Evolutionary conservation across 1,284 basidiomycete species (phyloP).

Genomic region (Puccinia coronata): DNA sequence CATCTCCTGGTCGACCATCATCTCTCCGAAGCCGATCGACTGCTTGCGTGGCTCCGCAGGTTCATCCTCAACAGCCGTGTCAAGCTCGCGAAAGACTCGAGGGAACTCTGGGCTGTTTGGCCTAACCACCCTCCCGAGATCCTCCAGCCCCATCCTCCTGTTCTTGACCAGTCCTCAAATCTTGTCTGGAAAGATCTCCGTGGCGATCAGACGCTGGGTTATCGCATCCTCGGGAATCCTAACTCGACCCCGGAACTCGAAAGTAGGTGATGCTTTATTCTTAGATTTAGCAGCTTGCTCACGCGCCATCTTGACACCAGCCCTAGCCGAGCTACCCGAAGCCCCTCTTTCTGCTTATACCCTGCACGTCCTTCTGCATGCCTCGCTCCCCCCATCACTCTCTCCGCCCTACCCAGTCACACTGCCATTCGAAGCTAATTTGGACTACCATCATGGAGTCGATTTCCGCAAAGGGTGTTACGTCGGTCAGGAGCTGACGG

Average conservation of each 20-base stretch:
- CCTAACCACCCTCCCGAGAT: slow-evolving; percentile 61
- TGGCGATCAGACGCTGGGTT: slow-evolving; percentile 27
- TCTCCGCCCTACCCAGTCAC: slow-evolving; percentile 33
- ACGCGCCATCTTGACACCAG: no score
- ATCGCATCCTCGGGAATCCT: slow-evolving; percentile 19
- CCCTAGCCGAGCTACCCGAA: slow-evolving; percentile 19
- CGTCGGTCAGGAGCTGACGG: slow-evolving; percentile 94
- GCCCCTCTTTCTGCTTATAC: slow-evolving; percentile 21
- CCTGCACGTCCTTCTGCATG: slow-evolving; percentile 28
- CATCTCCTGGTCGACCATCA: slow-evolving; percentile 72
- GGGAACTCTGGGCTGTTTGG: slow-evolving; percentile 80
- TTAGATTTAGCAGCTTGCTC: no score
- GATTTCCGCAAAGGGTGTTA: slow-evolving; percentile 98
- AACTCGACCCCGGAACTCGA: neutral
- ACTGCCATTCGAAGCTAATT: slow-evolving; percentile 48
- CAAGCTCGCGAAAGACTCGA: slow-evolving; percentile 73
- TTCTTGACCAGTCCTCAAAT: neutral
- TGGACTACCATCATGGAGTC: slow-evolving; percentile 63
- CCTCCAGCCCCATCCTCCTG: neutral
- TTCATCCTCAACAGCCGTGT: slow-evolving; percentile 89
- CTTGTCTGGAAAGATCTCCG: slow-evolving; percentile 26
- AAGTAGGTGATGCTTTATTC: slow-evolving; percentile 1
- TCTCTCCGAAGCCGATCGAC: slow-evolving; percentile 61
- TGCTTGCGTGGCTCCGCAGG: slow-evolving; percentile 72
- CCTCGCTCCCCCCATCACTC: slow-evolving; percentile 19